Evolutionary conservation across 768 basidiomycete genomes (phyloP), one percentile per base, ranked within the genome.

Genomic region (Rhodotorula kratochvilovae): DNA sequence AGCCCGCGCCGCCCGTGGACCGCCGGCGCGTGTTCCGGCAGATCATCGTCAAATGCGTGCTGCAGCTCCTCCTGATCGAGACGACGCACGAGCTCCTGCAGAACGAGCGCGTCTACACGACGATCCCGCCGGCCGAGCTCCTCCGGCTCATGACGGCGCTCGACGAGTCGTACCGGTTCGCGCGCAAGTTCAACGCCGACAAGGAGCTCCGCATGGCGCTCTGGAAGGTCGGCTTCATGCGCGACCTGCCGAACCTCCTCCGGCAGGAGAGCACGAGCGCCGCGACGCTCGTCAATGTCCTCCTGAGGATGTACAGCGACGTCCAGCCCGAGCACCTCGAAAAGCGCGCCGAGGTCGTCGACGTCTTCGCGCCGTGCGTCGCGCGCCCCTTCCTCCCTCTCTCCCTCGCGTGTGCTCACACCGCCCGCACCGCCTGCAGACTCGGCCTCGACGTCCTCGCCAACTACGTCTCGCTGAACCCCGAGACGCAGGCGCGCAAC

Each of bases 221-320:
- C 67, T 99, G 96, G 96, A 98, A 95, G 96, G 96, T 97, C 77
- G 95, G 96, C 13, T 99, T 99, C 83, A 99, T 99, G 96, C 96
- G 97, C 79, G 96, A 99, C 80, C 82, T 98, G 42, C 96, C 96
- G 0, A 99, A 99, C 81, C 85, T 99, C 53, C 82, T 99, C 65
- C 97, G 98, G 80, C 96, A 99, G 78, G 96, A 99, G 81, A 97
- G 95, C 23, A 96, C 91, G 72, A 94, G 92, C 78, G 96, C 96
- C 60, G 87, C 95, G 4, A 97, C 93, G 0, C 84, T 98, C 48
- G 92, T 98, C 55, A 92, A 93, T 77, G 87, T 97, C 16, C 83
- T 98, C 42, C 82, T 96, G 54, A 85, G 90, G 43, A 96, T 99
- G 94, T 96, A 97, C 80, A 89, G 89, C 67, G 96, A 98, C 80